A percentile compares a stretch with the other conserved stretches of the same genome.
These are phyloP conservation scores for Aspergillus aculeatinus DNA, from an alignment of 2,329 filamentous ascomycete genomes.

Conservation along the genomic window DNA sequence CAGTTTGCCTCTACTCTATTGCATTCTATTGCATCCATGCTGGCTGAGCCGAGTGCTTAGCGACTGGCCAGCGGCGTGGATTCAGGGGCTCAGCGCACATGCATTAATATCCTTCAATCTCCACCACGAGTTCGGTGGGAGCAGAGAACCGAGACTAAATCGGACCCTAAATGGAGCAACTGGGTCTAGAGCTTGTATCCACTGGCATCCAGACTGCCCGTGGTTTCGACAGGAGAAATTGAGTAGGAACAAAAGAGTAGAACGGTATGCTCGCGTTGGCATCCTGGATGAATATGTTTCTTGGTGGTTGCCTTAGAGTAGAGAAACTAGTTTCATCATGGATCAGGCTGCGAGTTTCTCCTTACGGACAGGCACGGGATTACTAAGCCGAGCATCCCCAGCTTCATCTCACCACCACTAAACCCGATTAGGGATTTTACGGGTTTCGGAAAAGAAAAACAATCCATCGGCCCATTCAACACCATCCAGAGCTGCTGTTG, in stretches of 20 bases:
- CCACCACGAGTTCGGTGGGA: not conserved
- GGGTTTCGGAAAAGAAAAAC: not conserved
- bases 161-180: not conserved
- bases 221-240: not conserved
- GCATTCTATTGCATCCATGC: not conserved
- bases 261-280: too few species aligned
- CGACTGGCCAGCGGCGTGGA: not conserved
- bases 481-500: not conserved
- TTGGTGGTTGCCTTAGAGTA: too few species aligned
- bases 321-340: too few species aligned
- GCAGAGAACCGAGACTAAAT: not conserved
- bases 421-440: not conserved
- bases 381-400: not conserved
- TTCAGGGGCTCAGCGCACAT: not conserved
- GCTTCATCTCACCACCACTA: not conserved
- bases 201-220: not conserved
- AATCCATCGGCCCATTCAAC: not conserved
- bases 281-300: too few species aligned
- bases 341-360: not conserved
- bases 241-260: not conserved
- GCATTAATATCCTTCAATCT: not conserved
- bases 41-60: not conserved
- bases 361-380: not conserved
- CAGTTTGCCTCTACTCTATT: not conserved
- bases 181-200: not conserved